Evolutionary conservation across 176 grass and related monocot species (phyloP).

Genomic region (Pontederia paniculata): DNA sequence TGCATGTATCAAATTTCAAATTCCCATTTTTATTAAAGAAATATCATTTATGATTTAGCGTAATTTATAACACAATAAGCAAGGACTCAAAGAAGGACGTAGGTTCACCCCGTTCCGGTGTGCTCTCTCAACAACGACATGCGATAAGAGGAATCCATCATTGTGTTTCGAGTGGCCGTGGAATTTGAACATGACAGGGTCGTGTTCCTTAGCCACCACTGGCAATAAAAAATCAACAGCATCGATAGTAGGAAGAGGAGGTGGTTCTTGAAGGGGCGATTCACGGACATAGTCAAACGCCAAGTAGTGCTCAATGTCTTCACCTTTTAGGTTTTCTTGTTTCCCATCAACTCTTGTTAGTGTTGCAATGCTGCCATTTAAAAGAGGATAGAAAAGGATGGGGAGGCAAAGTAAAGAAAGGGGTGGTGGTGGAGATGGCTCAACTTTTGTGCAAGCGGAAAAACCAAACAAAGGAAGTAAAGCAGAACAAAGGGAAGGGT

Average conservation of each 20-base stretch:
- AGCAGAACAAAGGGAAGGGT: too few relatives aligned
- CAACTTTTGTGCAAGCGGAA: too few relatives aligned
- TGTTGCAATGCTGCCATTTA: too few relatives aligned
- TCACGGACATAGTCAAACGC: slow-evolving; percentile 55
- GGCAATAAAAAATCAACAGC: slow-evolving; percentile 43
- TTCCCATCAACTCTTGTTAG: slow-evolving; percentile 38
- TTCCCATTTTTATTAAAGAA: too few relatives aligned
- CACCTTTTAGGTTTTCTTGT: slow-evolving; percentile 33
- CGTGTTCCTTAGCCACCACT: slow-evolving; percentile 9
- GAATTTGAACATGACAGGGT: slow-evolving; percentile 52
- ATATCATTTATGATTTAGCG: neutral
- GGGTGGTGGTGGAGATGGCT: too few relatives aligned
- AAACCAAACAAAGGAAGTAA: too few relatives aligned
- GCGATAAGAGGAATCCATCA: slow-evolving; percentile 74
- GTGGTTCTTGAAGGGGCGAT: slow-evolving; percentile 31
- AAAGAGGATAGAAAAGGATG: too few relatives aligned
- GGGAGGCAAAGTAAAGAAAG: too few relatives aligned
- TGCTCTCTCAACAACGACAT: slow-evolving; percentile 66
- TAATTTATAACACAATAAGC: neutral
- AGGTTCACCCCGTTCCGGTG: slow-evolving; percentile 64
- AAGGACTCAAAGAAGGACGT: neutral
- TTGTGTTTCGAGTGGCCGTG: slow-evolving; percentile 85
- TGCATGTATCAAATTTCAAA: too few relatives aligned
- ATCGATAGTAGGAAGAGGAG: neutral
- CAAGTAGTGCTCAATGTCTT: slow-evolving; percentile 35